Percentiles rank a stretch among this genome's conserved stretches.
Conservation (phyloP, 805 yeast species). For the Saccharomycopsis olivae region DNA sequence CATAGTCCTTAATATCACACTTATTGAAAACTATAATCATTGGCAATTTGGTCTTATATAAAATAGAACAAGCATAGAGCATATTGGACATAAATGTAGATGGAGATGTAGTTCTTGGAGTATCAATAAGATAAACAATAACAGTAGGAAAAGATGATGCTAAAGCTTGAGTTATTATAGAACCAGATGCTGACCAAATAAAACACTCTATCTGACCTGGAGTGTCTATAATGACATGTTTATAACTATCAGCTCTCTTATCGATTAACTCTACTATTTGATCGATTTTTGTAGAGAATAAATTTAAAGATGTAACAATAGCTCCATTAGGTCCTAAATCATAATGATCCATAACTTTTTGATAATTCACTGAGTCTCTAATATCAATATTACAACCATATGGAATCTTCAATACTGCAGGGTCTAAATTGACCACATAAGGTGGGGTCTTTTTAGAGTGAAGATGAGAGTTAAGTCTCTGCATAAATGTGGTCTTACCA, state of each 20-base stretch:
- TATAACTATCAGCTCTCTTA: constrained; percentile 45
- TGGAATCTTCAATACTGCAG: constrained; percentile 92
- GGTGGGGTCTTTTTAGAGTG: constrained; percentile 68
- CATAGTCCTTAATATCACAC: constrained; percentile 77
- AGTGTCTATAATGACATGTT: constrained; percentile 83
- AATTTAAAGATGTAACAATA: constrained; percentile 85
- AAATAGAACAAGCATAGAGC: constrained; percentile 95
- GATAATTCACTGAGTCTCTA: constrained; percentile 90
- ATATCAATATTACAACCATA: constrained; percentile 92
- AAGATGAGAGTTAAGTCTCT: constrained; percentile 80
- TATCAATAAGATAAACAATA: constrained; percentile 90
- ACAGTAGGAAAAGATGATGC: constrained; percentile 95
- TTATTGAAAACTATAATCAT: constrained; percentile 95
- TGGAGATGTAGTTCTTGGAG: constrained; percentile 90
- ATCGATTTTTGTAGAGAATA: constrained; percentile 91
- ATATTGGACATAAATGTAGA: constrained; percentile 96
- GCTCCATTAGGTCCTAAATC: constrained; percentile 98
- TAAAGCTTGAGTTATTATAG: constrained; percentile 92
- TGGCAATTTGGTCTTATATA: constrained; percentile 92
- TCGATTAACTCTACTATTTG: constrained; percentile 84
- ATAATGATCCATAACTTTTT: constrained; percentile 93
- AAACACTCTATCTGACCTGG: constrained; percentile 99
- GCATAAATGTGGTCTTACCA: constrained; percentile 98
- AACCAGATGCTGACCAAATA: constrained; percentile 97
- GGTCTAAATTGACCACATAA: constrained; percentile 89